phyloP scores from a whole-genome alignment of 306 rosid genomes.

The Benincasa hispida region DNA sequence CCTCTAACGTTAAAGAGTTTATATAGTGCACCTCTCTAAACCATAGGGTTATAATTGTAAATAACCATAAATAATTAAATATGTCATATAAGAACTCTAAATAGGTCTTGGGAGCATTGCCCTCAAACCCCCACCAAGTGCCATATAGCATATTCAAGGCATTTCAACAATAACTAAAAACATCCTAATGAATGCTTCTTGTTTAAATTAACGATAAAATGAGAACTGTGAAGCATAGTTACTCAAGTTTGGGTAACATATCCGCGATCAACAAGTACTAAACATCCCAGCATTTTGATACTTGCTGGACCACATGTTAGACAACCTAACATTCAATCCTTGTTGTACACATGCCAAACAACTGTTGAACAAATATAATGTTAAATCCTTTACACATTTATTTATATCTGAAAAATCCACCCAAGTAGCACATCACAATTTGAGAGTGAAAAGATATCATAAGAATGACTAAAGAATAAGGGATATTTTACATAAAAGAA shows the following conservation, averaged over 20 bases:
- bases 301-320: neutral
- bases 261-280: neutral
- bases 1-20: too few relatives aligned
- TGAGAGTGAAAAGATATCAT: neutral
- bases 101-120: too few relatives aligned
- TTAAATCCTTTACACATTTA: neutral
- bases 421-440: neutral
- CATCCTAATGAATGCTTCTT: neutral
- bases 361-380: neutral
- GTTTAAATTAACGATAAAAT: neutral
- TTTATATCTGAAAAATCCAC: neutral
- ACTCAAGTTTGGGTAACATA: neutral
- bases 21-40: too few relatives aligned
- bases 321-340: neutral
- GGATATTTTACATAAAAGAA: neutral
- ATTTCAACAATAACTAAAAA: too few relatives aligned
- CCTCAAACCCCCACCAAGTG: too few relatives aligned
- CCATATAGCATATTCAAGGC: too few relatives aligned
- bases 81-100: too few relatives aligned
- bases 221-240: neutral
- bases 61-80: too few relatives aligned
- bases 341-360: neutral
- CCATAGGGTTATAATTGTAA: too few relatives aligned
- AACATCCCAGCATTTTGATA: neutral
- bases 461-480: neutral